A percentile compares a stretch with the other conserved stretches of the same genome.
Evolutionary conservation across 768 basidiomycete species (phyloP).

Genomic region (Neoboletus brunneissimus): DNA sequence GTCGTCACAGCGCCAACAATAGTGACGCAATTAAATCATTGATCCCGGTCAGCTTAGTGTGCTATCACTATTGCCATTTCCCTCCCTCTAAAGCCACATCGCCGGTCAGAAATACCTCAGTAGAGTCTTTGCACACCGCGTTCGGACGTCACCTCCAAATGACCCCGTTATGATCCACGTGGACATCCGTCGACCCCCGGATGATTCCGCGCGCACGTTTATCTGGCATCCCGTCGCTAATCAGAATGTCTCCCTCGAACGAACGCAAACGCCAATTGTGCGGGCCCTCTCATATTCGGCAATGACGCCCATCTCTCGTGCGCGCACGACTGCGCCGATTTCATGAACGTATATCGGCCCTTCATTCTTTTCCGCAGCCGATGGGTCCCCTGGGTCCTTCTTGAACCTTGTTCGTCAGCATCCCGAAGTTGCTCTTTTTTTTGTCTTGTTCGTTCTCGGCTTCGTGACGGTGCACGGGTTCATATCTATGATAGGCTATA

Average conservation of each 20-base stretch:
- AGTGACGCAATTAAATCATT: slow-evolving; percentile 4
- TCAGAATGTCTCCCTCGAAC: slow-evolving; percentile 1
- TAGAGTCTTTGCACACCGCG: background rate
- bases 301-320: slow-evolving; percentile 21
- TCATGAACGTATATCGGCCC: slow-evolving; percentile 4
- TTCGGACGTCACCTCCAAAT: background rate
- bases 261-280: slow-evolving; percentile 6
- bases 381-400: background rate
- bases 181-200: background rate
- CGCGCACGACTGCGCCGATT: slow-evolving; percentile 16
- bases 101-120: slow-evolving; percentile 1
- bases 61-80: slow-evolving; percentile 1
- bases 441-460: background rate
- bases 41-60: slow-evolving; percentile 1
- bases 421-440: background rate
- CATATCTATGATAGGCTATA: slow-evolving; percentile 13
- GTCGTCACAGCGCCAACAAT: slow-evolving; percentile 13
- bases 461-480: background rate
- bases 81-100: slow-evolving; percentile 16
- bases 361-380: slow-evolving; percentile 3
- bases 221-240: background rate
- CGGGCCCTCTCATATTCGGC: slow-evolving; percentile 1
- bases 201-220: slow-evolving; percentile 1
- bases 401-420: slow-evolving; percentile 4
- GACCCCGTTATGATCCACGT: slow-evolving; percentile 8